These are phyloP conservation scores for Acer saccharum DNA, from an alignment of 345 rosid species.

Conservation along the genomic window DNA sequence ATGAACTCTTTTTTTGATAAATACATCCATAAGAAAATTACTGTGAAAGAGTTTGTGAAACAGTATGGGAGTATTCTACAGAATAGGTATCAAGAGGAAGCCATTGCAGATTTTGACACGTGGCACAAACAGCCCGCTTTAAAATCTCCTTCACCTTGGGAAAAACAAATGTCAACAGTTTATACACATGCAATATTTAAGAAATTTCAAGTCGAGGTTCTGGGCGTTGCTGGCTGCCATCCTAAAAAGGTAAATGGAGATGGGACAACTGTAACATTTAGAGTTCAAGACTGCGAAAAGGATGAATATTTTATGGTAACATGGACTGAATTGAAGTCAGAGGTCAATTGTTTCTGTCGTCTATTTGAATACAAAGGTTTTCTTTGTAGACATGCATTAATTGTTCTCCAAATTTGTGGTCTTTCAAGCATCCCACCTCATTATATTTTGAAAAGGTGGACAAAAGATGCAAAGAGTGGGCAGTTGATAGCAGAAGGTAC, in stretches of 20 bases:
- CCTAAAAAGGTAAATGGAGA: slow-evolving; percentile 46
- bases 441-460: slow-evolving; percentile 58
- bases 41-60: slow-evolving; percentile 52
- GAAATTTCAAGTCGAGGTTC: slow-evolving; percentile 58
- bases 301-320: slow-evolving; percentile 47
- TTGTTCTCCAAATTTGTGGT: slow-evolving; percentile 60
- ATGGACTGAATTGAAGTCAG: slow-evolving; percentile 47
- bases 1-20: slow-evolving; percentile 58
- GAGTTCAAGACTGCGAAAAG: slow-evolving; percentile 60
- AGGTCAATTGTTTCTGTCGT: slow-evolving; percentile 51
- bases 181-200: slow-evolving; percentile 57
- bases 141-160: slow-evolving; percentile 66
- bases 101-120: slow-evolving; percentile 61
- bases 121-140: slow-evolving; percentile 58
- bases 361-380: slow-evolving; percentile 54
- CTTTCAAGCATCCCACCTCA: slow-evolving; percentile 48
- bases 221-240: slow-evolving; percentile 64
- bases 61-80: slow-evolving; percentile 52
- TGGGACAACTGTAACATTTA: slow-evolving; percentile 35
- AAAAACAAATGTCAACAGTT: slow-evolving; percentile 51
- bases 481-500: slow-evolving; percentile 38
- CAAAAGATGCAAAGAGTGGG: slow-evolving; percentile 53
- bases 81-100: slow-evolving; percentile 57
- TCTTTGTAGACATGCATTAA: slow-evolving; percentile 61
- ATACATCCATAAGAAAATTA: slow-evolving; percentile 56